Base-by-base conservation (phyloP, 768 basidiomycete genomes). In the Mycena latifolia region DNA sequence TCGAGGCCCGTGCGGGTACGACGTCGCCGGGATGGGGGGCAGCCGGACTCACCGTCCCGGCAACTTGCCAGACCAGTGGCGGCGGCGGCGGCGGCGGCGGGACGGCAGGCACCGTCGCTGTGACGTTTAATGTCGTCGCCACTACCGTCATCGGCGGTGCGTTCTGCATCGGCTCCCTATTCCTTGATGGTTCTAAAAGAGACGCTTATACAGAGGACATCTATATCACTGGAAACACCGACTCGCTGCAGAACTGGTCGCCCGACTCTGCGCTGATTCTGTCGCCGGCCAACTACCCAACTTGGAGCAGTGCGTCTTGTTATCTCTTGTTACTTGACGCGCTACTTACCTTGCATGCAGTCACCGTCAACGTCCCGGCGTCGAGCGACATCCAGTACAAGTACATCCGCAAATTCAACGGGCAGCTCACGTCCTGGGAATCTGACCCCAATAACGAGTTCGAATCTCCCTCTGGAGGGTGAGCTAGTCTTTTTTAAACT, bases 1-100 rank as follows among this genome's bases (percentile, higher is more conserved):
- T 85, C 62, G 79, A 77, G 17, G 89, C 89, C 5, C 81, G 87
- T 28, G 74, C 76, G 3, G 89, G 88, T 0, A 72, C 79, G 31
- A 72, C 77, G 5, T 80, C 86, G 3, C 79, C 78, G 0, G 84
- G 84, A 69, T 93, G 92, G 92, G 92, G 92, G 31, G 92, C 92
- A 5, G 69, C 75, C 8, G 88, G 85, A 3, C 72, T 92, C 67
- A 72, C 76, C 2, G 84, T 85, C 5, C 82, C 91, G 0, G 37
- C 77, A 3, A 71, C 77, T n/a, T 89, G 88, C 71, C 72, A 75
- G 65, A 78, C 78, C 15, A 66, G 70, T 50, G 69, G 70, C 11
- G 66, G 72, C 6, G 72, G 71, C 10, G 59, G 64, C 6, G 58
- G 72, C 24, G 70, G 74, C 15, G 65, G 69, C 2, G 60, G 70